Evolutionary conservation across 768 basidiomycete species (phyloP), one percentile per base, ranked within the genome.

Genomic region (Butyriboletus loyo): DNA sequence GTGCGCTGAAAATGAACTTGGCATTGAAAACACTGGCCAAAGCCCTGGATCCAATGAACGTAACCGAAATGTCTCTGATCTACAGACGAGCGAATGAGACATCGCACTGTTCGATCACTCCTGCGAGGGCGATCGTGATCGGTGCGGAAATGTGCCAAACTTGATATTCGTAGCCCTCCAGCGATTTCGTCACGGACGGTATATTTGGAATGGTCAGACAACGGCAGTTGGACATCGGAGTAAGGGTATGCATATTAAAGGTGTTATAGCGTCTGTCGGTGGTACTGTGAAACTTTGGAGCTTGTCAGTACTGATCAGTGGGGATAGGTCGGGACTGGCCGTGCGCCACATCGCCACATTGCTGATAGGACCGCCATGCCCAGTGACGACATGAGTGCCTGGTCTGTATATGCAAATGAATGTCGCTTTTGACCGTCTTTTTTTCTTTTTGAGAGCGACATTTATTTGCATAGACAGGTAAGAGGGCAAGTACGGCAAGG

Each of bases 361-460:
- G 22, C 27, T 55, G 63, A 58, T 58, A 60, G 34, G 13, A 50
- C 31, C 48, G 50, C 42, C 52, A 38, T 24, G 13, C 32, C 22
- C n/a, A 32, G 19, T 65, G 56, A 62, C 60, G 54, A 58, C 49
- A 65, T 7, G 31, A 24, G 58, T 64, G 28, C 62, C 55, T 63
- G 49, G 25, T 17, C 27, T 36, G 42, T 17, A n/a, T 37, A 14
- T 3, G 34, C 39, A 6, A 24, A 42, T 13, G 38, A 22, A 31
- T 7, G 17, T 30, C 25, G 2, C 30, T 25, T 42, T n/a, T n/a
- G n/a, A n/a, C n/a, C n/a, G n/a, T n/a, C n/a, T n/a, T n/a, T n/a
- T n/a, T n/a, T n/a, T n/a, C n/a, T n/a, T n/a, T n/a, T n/a, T n/a
- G n/a, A n/a, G n/a, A n/a, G n/a, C n/a, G n/a, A n/a, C n/a, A n/a